phyloP scores from a whole-genome alignment of 345 rosid species.

The Gossypium mustelinum region DNA sequence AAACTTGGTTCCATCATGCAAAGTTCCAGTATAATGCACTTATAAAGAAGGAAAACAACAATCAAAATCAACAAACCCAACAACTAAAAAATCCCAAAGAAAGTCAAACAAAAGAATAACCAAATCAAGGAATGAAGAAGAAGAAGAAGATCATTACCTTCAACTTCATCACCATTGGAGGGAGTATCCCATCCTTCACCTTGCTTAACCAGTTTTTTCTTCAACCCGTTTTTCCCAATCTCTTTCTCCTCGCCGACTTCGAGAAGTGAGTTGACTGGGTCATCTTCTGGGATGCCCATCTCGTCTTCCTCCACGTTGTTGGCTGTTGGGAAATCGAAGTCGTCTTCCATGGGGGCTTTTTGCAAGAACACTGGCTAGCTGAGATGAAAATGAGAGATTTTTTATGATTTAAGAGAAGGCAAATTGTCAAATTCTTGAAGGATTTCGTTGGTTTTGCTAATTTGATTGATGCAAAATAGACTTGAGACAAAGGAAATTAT shows the following conservation, averaged over 20 bases:
- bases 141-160: slow-evolving; percentile 17
- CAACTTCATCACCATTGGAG: slow-evolving; percentile 38
- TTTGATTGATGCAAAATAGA: background rate
- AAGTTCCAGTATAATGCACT: slow-evolving; percentile 53
- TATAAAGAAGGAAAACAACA: slow-evolving; percentile 13
- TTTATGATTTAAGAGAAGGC: background rate
- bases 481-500: background rate
- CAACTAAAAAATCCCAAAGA: background rate
- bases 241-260: slow-evolving; percentile 43
- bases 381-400: background rate
- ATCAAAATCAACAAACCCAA: background rate
- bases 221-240: slow-evolving; percentile 41
- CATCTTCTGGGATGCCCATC: slow-evolving; percentile 20
- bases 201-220: slow-evolving; percentile 42
- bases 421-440: background rate
- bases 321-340: slow-evolving; percentile 34
- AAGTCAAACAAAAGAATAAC: background rate
- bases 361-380: background rate
- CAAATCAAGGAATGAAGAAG: background rate
- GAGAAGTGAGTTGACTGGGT: background rate
- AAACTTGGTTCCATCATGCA: slow-evolving; percentile 58
- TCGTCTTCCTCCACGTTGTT: slow-evolving; percentile 16
- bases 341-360: slow-evolving; percentile 31
- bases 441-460: background rate
- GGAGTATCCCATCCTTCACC: slow-evolving; percentile 48